A percentile compares a stretch with the other conserved stretches of the same genome.
Evolutionary conservation across 2,329 filamentous ascomycete genomes (phyloP).

Genomic region (Alternaria sp.): DNA sequence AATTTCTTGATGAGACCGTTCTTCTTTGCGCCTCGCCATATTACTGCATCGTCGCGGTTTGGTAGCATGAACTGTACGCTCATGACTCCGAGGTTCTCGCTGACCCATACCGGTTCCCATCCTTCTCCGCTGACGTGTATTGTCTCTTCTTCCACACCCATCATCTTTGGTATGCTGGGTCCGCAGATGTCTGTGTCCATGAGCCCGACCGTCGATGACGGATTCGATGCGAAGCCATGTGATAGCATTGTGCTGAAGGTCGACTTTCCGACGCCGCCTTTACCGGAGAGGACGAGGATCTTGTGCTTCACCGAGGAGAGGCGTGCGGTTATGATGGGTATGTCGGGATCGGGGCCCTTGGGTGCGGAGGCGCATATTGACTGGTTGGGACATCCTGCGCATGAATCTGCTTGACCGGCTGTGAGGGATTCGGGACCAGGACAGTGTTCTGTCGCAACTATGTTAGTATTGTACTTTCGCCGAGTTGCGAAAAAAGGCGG

Average conservation of each 20-base stretch:
- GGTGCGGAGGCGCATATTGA: constrained; percentile 91
- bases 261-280: constrained; percentile 96
- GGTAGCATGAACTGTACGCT: constrained; percentile 98
- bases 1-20: constrained; percentile 99
- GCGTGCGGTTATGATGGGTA: constrained; percentile 84
- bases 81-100: constrained; percentile 95
- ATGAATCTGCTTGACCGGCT: constrained; percentile 76
- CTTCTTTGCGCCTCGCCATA: constrained; percentile 98
- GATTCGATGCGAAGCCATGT: constrained; percentile 86
- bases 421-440: constrained; percentile 84
- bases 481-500: constrained; percentile 18
- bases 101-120: constrained; percentile 95
- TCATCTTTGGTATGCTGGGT: constrained; percentile 97
- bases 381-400: constrained; percentile 95
- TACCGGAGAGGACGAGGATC: constrained; percentile 89
- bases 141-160: constrained; percentile 92
- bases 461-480: constrained; percentile 4
- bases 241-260: constrained; percentile 90
- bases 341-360: constrained; percentile 94
- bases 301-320: constrained; percentile 87
- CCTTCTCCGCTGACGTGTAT: constrained; percentile 89
- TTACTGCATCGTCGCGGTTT: constrained; percentile 90
- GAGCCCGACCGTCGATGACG: constrained; percentile 81
- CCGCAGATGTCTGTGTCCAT: constrained; percentile 99
- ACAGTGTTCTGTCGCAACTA: constrained; percentile 74